Conservation (phyloP, 1,139 yeast species). For the Wickerhamomyces sp. region DNA sequence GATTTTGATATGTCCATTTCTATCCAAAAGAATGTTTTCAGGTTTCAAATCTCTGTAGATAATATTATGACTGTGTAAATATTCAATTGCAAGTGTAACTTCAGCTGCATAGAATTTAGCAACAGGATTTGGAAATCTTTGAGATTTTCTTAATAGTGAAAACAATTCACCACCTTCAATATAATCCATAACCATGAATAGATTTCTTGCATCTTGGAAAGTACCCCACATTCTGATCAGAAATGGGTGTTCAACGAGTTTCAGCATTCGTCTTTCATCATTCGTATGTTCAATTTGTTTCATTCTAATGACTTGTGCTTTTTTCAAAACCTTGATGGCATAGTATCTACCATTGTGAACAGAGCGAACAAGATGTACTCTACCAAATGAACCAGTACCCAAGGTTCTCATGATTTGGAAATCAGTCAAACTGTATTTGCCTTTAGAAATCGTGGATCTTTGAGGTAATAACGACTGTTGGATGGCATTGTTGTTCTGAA, state of each 20-base stretch:
- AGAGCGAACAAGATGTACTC: constrained; percentile 89
- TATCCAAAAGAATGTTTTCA: constrained; percentile 85
- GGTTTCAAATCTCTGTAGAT: constrained; percentile 96
- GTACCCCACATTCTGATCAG: constrained; percentile 98
- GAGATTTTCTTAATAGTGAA: constrained; percentile 82
- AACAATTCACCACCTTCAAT: constrained; percentile 97
- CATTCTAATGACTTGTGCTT: constrained; percentile 89
- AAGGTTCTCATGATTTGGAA: constrained; percentile 90
- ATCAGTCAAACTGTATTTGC: constrained; percentile 81
- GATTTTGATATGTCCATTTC: constrained; percentile 91
- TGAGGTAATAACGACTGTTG: constrained; percentile 27
- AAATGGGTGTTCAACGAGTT: constrained; percentile 90
- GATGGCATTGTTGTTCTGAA: constrained; percentile 11
- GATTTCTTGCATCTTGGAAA: constrained; percentile 81
- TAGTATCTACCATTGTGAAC: constrained; percentile 92
- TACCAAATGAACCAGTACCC: constrained; percentile 96
- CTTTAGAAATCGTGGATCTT: constrained; percentile 64
- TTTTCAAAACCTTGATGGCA: constrained; percentile 90
- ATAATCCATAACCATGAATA: constrained; percentile 98
- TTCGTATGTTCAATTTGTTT: constrained; percentile 97
- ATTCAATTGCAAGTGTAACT: constrained; percentile 87
- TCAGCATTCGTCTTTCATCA: constrained; percentile 93
- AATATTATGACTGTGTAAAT: constrained; percentile 84
- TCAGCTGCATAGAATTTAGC: constrained; percentile 98
- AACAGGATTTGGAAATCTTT: constrained; percentile 93